These are phyloP conservation scores for Talaromyces liani DNA, from an alignment of 495 filamentous ascomycete species.

Conservation along the genomic window DNA sequence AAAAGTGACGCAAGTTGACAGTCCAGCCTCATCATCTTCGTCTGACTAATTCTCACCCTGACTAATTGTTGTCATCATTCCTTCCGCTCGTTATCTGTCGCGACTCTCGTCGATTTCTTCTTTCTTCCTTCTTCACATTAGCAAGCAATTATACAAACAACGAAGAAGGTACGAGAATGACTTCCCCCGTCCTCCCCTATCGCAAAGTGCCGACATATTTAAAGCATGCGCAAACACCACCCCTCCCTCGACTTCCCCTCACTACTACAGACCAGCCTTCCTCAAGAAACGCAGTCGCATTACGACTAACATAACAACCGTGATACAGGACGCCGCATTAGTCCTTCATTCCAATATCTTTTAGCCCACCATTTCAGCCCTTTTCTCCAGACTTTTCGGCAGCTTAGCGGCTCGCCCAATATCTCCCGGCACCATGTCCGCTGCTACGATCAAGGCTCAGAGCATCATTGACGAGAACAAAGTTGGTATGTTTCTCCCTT, in stretches of 20 bases:
- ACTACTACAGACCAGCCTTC: not conserved
- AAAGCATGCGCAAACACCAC: not conserved
- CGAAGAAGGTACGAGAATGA: conserved; percentile 7
- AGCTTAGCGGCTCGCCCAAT: conserved; percentile 37
- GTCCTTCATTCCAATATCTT: not conserved
- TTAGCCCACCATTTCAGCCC: conserved; percentile 60
- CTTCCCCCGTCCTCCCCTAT: not conserved
- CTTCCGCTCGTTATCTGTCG: not conserved
- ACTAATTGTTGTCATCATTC: not conserved
- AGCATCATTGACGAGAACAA: conserved; percentile 83
- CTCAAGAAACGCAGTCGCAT: not conserved
- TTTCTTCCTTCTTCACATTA: not conserved
- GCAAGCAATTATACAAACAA: not conserved
- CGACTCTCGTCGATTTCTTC: conserved; percentile 5
- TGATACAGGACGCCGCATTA: not conserved
- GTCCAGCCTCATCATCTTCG: not conserved
- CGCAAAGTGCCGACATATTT: not conserved
- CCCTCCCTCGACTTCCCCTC: not conserved
- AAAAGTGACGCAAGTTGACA: not conserved
- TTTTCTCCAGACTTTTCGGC: conserved; percentile 72
- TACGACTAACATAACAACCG: not conserved
- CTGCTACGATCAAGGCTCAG: conserved; percentile 81
- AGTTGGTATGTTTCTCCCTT: conserved; percentile 57
- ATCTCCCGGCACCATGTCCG: conserved; percentile 63
- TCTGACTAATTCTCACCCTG: not conserved